These are phyloP conservation scores for Aspergillus quadricinctus DNA, from an alignment of 2,329 filamentous ascomycete genomes.

Conservation along the genomic window DNA sequence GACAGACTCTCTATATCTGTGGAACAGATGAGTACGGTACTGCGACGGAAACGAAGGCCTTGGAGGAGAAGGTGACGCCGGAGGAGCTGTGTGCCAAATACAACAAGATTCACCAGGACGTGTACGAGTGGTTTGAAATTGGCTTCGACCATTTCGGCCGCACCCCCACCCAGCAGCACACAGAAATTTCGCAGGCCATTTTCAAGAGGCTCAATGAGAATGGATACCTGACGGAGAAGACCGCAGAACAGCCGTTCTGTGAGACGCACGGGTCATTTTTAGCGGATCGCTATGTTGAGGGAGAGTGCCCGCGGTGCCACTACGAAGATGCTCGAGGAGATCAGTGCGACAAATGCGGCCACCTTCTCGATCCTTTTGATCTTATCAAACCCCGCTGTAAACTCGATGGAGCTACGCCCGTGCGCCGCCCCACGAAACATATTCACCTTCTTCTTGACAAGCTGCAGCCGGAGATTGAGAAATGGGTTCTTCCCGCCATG, in stretches of 20 bases:
- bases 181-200: conserved; percentile 86
- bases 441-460: conserved; percentile 84
- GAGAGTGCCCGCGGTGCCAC: conserved; percentile 47
- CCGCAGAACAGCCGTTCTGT: conserved; percentile 86
- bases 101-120: conserved; percentile 79
- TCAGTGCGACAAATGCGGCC: conserved; percentile 71
- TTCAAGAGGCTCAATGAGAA: conserved; percentile 86
- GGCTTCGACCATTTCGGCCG: conserved; percentile 92
- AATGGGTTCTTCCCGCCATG: conserved; percentile 72
- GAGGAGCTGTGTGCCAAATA: conserved; percentile 88
- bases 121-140: conserved; percentile 96
- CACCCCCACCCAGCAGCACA: conserved; percentile 84
- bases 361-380: conserved; percentile 67
- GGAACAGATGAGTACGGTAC: conserved; percentile 94
- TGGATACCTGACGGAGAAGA: conserved; percentile 80
- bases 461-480: conserved; percentile 69
- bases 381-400: conserved; percentile 87
- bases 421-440: conserved; percentile 80
- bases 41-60: conserved; percentile 90
- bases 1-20: conserved; percentile 79
- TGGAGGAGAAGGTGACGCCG: conserved; percentile 80
- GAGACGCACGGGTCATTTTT: conserved; percentile 62
- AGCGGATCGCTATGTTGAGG: conserved; percentile 66
- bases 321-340: conserved; percentile 69
- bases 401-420: conserved; percentile 76